Conservation (phyloP, 192 early-diverging fungal species). For the Podila verticillata region DNA sequence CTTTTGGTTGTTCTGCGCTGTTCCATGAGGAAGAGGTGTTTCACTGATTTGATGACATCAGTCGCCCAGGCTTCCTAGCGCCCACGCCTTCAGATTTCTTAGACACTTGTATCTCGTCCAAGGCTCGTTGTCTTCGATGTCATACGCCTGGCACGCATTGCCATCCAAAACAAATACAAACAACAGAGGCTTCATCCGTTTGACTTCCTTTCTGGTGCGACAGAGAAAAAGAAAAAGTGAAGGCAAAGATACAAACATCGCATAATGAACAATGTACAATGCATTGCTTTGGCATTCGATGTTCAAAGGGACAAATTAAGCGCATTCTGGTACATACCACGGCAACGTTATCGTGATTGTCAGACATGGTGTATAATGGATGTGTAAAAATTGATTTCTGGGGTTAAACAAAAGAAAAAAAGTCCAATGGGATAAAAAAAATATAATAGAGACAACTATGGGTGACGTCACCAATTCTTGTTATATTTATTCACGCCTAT, state of each 20-base stretch:
- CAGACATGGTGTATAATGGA: conserved; percentile 28
- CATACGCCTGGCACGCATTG: too few species aligned
- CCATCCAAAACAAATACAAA: not conserved
- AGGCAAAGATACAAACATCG: not conserved
- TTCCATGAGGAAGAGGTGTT: too few species aligned
- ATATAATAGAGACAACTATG: too few species aligned
- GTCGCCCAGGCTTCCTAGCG: too few species aligned
- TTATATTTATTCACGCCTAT: too few species aligned
- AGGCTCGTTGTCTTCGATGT: too few species aligned
- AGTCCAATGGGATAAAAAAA: not conserved
- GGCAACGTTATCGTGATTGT: conserved; percentile 43
- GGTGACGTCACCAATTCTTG: too few species aligned
- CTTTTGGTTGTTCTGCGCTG: too few species aligned
- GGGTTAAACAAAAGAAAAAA: conserved; percentile 18
- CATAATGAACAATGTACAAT: not conserved
- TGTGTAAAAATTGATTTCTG: not conserved
- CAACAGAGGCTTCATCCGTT: not conserved
- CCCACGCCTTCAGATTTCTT: too few species aligned
- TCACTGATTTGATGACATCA: too few species aligned
- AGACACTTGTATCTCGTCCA: too few species aligned
- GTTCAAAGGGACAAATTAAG: not conserved
- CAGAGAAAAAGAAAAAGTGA: not conserved
- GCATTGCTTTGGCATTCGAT: too few species aligned
- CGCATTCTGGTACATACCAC: conserved; percentile 13
- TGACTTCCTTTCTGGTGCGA: not conserved